Evolutionary conservation across 148 eudicot genomes (phyloP), one percentile per base, ranked within the genome.

Genomic region (Fagopyrum tataricum): DNA sequence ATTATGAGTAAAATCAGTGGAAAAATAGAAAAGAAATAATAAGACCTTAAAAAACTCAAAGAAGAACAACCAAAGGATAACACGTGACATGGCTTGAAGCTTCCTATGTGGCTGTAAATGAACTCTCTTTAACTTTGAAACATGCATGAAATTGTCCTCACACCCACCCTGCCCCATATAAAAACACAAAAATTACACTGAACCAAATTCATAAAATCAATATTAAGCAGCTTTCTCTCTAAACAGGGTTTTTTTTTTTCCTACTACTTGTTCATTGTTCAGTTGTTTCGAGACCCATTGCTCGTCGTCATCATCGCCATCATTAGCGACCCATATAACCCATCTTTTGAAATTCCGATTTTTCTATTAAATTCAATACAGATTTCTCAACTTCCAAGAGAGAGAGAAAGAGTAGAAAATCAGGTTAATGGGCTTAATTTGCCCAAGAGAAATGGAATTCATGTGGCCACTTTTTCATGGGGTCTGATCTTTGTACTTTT

Each of bases 401-500:
- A 24, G n/a, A 44, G n/a, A 47, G 73, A 44, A 43, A 17, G 37
- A 31, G 43, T 24, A 23, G 51, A 70, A 42, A 70, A 46, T 42
- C 26, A 43, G 23, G 39, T 12, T 71, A 51, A 51, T 53, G 59
- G 59, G 59, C n/a, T 47, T 42, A 42, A n/a, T 70, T 70, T 49
- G 31, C 39, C 72, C 70, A 52, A 64, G 48, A 64, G 75, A 76
- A 78, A 76, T 75, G 80, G 81, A 78, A 84, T 72, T 85, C 76
- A 55, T 77, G 83, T 76, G 76, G 80, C 66, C 74, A 79, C 77
- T 56, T 72, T 81, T 70, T 77, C 71, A 80, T 77, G 87, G 86
- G 86, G 84, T 83, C 76, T 83, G 79, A 81, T 86, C 79, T 85
- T 31, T 80, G 79, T 80, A 78, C 86, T 86, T 73, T 53, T 51